A percentile compares a stretch with the other conserved stretches of the same genome.
Conservation (phyloP, 805 yeast species). For the Pichia cabralensis region DNA sequence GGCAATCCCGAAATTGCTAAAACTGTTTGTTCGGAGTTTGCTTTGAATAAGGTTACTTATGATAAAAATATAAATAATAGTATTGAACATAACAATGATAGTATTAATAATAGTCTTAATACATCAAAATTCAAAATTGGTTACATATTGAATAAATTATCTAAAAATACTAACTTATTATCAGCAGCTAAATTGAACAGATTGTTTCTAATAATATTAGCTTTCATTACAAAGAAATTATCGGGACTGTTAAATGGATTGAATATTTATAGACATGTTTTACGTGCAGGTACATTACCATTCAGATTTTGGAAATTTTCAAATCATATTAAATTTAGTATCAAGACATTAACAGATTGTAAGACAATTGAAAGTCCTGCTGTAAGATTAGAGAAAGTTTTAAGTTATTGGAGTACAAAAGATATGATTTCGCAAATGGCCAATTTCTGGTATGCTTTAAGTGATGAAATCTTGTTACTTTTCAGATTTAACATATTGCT, state of each 20-base stretch:
- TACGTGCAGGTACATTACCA: constrained; percentile 65
- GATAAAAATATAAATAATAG: no score
- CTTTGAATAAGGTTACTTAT: no score
- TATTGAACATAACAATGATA: no score
- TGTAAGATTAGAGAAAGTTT: constrained; percentile 15
- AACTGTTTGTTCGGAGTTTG: no score
- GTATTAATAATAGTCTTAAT: background rate
- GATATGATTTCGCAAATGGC: constrained; percentile 39
- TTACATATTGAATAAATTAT: no score
- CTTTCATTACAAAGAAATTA: constrained; percentile 6
- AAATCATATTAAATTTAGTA: constrained; percentile 22
- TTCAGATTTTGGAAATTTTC: constrained; percentile 36
- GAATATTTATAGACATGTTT: constrained; percentile 52
- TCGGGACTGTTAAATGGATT: constrained; percentile 27
- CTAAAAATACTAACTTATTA: background rate
- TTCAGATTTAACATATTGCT: constrained; percentile 50
- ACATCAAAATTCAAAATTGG: no score
- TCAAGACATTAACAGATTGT: constrained; percentile 10
- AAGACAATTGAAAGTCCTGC: constrained; percentile 11
- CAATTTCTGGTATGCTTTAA: constrained; percentile 51
- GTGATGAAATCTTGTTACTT: constrained; percentile 53
- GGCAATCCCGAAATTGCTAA: constrained; percentile 2
- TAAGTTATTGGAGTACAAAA: constrained; percentile 31
- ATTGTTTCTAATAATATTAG: constrained; percentile 1
- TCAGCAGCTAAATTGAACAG: constrained; percentile 1